Percentiles rank a stretch among this genome's conserved stretches.
Evolutionary conservation across 2,329 filamentous ascomycete species (phyloP).

Genomic region (Phialophora tarda): DNA sequence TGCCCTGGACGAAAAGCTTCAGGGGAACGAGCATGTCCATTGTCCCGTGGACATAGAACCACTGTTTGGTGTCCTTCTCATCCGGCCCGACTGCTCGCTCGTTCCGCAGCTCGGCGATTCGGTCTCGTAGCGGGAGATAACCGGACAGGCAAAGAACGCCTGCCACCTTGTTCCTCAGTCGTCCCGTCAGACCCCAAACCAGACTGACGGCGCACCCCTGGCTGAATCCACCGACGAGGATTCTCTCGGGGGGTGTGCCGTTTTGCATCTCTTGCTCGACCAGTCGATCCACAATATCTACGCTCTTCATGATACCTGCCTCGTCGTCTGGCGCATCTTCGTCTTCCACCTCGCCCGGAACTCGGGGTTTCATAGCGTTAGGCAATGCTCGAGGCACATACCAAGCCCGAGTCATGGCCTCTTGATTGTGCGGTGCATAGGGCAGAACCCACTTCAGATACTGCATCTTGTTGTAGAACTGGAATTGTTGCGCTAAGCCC

Average conservation of each 20-base stretch:
- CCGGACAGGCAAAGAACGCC: slow-evolving; percentile 54
- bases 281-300: slow-evolving; percentile 50
- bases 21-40: slow-evolving; percentile 57
- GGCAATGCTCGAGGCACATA: slow-evolving; percentile 55
- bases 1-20: slow-evolving; percentile 50
- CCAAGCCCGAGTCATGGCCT: slow-evolving; percentile 49
- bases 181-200: slow-evolving; percentile 51
- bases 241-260: slow-evolving; percentile 50
- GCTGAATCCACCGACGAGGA: slow-evolving; percentile 56
- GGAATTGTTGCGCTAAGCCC: slow-evolving; percentile 56
- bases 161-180: slow-evolving; percentile 42
- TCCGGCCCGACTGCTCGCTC: slow-evolving; percentile 40
- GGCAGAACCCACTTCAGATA: slow-evolving; percentile 59
- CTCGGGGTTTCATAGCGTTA: slow-evolving; percentile 48
- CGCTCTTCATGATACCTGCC: slow-evolving; percentile 49
- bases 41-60: slow-evolving; percentile 56
- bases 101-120: slow-evolving; percentile 48
- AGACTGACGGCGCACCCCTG: slow-evolving; percentile 56
- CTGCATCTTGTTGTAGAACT: slow-evolving; percentile 54
- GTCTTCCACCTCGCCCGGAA: slow-evolving; percentile 49
- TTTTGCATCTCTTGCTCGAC: slow-evolving; percentile 50
- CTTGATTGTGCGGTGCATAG: slow-evolving; percentile 55
- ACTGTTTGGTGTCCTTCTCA: slow-evolving; percentile 45
- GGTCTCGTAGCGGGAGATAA: slow-evolving; percentile 53
- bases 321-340: slow-evolving; percentile 55